Evolutionary conservation across 2,329 filamentous ascomycete species (phyloP).

Genomic region (Aspergillus intermedius): DNA sequence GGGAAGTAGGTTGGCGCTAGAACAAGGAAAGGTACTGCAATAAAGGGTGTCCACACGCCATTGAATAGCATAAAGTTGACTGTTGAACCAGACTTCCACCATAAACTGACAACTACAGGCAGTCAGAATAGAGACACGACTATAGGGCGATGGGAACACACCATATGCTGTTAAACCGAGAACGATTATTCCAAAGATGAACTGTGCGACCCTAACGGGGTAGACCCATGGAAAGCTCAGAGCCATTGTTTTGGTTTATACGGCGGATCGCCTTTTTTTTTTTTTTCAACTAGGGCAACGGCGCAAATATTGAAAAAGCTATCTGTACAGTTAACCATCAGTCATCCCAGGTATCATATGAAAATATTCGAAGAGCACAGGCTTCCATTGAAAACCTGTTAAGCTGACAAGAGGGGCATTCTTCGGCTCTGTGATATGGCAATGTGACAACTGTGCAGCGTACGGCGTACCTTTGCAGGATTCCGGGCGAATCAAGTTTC

Average conservation of each 20-base stretch:
- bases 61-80: constrained; percentile 77
- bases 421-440: background rate
- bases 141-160: constrained; percentile 36
- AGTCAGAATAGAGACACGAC: background rate
- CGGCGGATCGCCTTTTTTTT: background rate
- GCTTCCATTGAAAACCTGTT: too few relatives aligned
- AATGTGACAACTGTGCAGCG: background rate
- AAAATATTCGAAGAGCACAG: too few relatives aligned
- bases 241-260: constrained; percentile 4
- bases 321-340: too few relatives aligned
- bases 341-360: too few relatives aligned
- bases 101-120: constrained; percentile 49
- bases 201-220: constrained; percentile 61
- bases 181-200: constrained; percentile 64
- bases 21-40: constrained; percentile 61
- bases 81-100: constrained; percentile 49
- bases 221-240: constrained; percentile 19
- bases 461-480: too few relatives aligned
- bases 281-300: too few relatives aligned
- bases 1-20: constrained; percentile 59
- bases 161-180: constrained; percentile 69
- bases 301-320: too few relatives aligned
- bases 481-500: background rate
- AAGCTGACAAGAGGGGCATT: background rate
- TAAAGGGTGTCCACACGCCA: constrained; percentile 67